Conservation (phyloP, 768 basidiomycete species). For the Leccinum uliginosum region DNA sequence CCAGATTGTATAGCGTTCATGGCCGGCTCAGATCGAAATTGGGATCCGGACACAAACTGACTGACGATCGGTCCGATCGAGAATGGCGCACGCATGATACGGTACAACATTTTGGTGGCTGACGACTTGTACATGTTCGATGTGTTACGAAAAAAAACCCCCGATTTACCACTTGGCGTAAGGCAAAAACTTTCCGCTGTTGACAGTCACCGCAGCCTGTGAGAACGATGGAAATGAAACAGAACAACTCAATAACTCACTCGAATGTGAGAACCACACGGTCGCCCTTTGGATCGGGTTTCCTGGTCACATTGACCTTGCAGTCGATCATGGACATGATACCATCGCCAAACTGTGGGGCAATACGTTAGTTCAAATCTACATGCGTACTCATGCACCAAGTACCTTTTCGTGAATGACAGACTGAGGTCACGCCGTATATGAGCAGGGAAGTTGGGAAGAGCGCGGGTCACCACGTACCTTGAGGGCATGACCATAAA, state of each 20-base stretch:
- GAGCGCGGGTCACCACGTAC: slow-evolving; percentile 29
- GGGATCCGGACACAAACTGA: not conserved
- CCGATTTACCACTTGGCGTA: slow-evolving; percentile 59
- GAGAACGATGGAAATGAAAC: not conserved
- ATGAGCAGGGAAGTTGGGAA: not conserved
- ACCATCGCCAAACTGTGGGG: slow-evolving; percentile 69
- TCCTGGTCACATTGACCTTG: slow-evolving; percentile 61
- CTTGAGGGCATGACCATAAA: slow-evolving; percentile 80
- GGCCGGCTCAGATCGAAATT: slow-evolving; percentile 15
- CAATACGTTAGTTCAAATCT: not conserved
- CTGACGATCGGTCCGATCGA: slow-evolving; percentile 2
- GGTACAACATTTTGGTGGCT: not conserved
- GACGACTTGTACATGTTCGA: not conserved
- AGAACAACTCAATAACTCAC: slow-evolving; percentile 38
- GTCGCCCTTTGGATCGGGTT: slow-evolving; percentile 74
- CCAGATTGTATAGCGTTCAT: slow-evolving; percentile 1
- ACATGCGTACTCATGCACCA: not conserved
- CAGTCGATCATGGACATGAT: slow-evolving; percentile 92
- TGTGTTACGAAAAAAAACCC: not conserved
- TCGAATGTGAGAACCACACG: slow-evolving; percentile 77
- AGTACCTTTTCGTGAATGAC: slow-evolving; percentile 72
- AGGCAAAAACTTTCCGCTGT: slow-evolving; percentile 73
- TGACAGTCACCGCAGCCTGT: not conserved
- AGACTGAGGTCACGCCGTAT: slow-evolving; percentile 36
- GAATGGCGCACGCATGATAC: slow-evolving; percentile 1